Evolutionary conservation across 1,139 yeast species (phyloP), one percentile per base, ranked within the genome.

Genomic region (Candida gigantensis): DNA sequence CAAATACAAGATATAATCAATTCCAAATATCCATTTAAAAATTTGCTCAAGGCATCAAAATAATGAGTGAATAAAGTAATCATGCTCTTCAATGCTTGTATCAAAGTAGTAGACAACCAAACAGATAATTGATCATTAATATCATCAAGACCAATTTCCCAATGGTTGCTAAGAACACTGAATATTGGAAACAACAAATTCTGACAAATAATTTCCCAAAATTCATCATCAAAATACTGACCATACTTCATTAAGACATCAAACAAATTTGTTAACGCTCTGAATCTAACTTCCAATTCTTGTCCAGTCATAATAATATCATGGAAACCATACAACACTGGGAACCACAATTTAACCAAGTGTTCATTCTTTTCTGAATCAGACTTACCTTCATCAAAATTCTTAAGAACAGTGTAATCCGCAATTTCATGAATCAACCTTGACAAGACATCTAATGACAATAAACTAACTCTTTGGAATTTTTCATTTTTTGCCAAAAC

Each of bases 101-200:
- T 89, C 60, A 94, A 75, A 0, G 98, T 94, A 0, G 98, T 90
- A 0, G 97, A 88, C 36, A 92, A 67, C 98, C 98, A 94, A 12
- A 94, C 95, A 28, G 96, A 86, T 50, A 89, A 62, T 46, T 85
- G 92, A 56, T 92, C 98, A 44, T 53, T 51, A 11, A 49, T 42
- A 31, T 64, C 71, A 21, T 79, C 81, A 49, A 78, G 74, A 40
- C 77, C 75, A 44, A 85, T 74, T 46, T 81, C 87, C 79, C 95
- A 84, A 45, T 83, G 85, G 32, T 79, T 77, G 43, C 84, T 80
- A 46, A 94, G 72, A 6, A 88, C 84, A 19, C 80, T 79, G 60
- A 94, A 94, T 12, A 92, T 88, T 3, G 98, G 98, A 73, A 92
- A 89, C 41, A 94, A 65, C 40, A 92, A 65, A 47, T 85, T 78